Evolutionary conservation across 805 yeast genomes (phyloP).

Genomic region (Kluyveromyces aestuarii): DNA sequence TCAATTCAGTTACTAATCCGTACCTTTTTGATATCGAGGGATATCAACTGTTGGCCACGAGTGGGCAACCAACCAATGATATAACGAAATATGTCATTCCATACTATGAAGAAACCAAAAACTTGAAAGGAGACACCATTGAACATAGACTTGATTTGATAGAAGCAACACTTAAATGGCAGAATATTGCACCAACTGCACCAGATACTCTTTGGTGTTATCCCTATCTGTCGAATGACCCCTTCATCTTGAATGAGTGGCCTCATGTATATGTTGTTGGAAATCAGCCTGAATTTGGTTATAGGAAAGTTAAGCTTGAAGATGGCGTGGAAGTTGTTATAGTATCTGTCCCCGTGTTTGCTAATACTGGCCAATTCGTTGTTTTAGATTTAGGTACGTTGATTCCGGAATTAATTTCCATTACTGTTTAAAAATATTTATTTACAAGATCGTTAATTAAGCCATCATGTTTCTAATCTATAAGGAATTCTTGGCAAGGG

Average conservation of each 20-base stretch:
- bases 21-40: constrained; percentile 54
- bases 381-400: constrained; percentile 50
- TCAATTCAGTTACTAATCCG: constrained; percentile 60
- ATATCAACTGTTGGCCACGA: constrained; percentile 53
- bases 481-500: constrained; percentile 34
- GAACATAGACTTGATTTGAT: constrained; percentile 42
- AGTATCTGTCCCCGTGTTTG: constrained; percentile 64
- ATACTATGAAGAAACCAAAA: constrained; percentile 25
- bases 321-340: constrained; percentile 38
- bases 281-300: constrained; percentile 59
- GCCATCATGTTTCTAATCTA: neutral
- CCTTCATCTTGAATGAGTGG: constrained; percentile 66
- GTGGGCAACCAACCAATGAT: constrained; percentile 83
- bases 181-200: constrained; percentile 84
- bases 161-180: constrained; percentile 70
- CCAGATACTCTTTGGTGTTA: constrained; percentile 92
- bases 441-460: constrained; percentile 2
- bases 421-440: constrained; percentile 11
- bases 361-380: constrained; percentile 54
- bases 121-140: constrained; percentile 17
- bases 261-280: constrained; percentile 88
- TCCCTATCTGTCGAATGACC: constrained; percentile 71
- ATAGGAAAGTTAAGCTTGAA: constrained; percentile 32
- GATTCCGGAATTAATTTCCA: constrained; percentile 42
- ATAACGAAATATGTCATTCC: constrained; percentile 56